Conservation (phyloP, 768 basidiomycete species). For the Cantharellus cinnabarinus region DNA sequence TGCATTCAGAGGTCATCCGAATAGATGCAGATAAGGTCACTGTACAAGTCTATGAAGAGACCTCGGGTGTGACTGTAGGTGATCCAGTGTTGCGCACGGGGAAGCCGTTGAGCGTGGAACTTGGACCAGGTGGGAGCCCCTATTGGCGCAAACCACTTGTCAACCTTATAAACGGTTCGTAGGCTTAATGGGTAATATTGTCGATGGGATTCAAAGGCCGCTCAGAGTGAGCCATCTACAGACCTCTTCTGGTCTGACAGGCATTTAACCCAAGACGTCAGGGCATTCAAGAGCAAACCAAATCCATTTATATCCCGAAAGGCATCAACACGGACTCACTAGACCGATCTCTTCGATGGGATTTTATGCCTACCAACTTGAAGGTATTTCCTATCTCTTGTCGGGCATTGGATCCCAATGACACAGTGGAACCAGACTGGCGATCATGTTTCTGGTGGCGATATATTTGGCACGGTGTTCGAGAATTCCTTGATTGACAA, state of each 20-base stretch:
- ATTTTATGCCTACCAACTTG: slow-evolving; percentile 69
- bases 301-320: slow-evolving; percentile 98
- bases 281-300: slow-evolving; percentile 89
- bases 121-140: slow-evolving; percentile 64
- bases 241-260: not conserved
- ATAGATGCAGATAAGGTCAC: slow-evolving; percentile 97
- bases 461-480: slow-evolving; percentile 86
- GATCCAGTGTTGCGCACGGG: slow-evolving; percentile 96
- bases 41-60: slow-evolving; percentile 99
- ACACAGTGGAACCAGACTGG: slow-evolving; percentile 38
- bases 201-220: slow-evolving; percentile 91
- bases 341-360: slow-evolving; percentile 78
- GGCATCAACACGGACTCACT: slow-evolving; percentile 96
- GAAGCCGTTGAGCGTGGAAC: slow-evolving; percentile 92
- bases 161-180: not conserved
- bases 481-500: slow-evolving; percentile 94
- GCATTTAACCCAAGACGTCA: slow-evolving; percentile 13
- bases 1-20: slow-evolving; percentile 75
- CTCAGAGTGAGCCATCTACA: slow-evolving; percentile 37
- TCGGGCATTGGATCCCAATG: not conserved
- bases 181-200: slow-evolving; percentile 99
- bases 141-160: not conserved
- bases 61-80: slow-evolving; percentile 94
- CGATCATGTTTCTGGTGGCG: slow-evolving; percentile 92
- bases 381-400: slow-evolving; percentile 27